Evolutionary conservation across 192 early-diverging fungal genomes (phyloP).

Genomic region (Coemansia sp.): DNA sequence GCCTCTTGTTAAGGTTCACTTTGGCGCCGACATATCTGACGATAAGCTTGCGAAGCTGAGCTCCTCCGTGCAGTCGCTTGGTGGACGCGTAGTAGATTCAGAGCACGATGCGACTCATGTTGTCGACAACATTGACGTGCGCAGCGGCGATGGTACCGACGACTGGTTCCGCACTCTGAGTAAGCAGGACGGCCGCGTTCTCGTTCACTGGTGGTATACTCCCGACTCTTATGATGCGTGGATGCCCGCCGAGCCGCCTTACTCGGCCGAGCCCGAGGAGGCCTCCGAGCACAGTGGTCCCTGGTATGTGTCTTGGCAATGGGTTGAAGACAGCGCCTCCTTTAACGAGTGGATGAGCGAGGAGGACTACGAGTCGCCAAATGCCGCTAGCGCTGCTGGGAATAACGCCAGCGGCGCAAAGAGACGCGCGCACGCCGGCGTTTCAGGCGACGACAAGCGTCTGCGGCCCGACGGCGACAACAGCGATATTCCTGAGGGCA

Average conservation of each 20-base stretch:
- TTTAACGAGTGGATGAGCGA: slow-evolving; percentile 88
- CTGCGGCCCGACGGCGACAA: slow-evolving; percentile 32
- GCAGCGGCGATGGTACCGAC: slow-evolving; percentile 13
- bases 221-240: slow-evolving; percentile 82
- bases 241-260: slow-evolving; percentile 65
- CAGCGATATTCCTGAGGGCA: slow-evolving; percentile 19
- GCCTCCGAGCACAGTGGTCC: slow-evolving; percentile 67
- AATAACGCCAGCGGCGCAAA: slow-evolving; percentile 35
- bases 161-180: slow-evolving; percentile 56
- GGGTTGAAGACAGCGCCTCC: slow-evolving; percentile 73
- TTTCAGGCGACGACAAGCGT: slow-evolving; percentile 42
- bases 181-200: slow-evolving; percentile 57
- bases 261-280: slow-evolving; percentile 62
- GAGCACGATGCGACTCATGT: slow-evolving; percentile 38
- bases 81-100: slow-evolving; percentile 26
- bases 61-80: slow-evolving; percentile 17
- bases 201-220: slow-evolving; percentile 82
- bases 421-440: slow-evolving; percentile 41
- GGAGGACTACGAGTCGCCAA: slow-evolving; percentile 76
- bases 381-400: background rate
- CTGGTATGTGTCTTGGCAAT: slow-evolving; percentile 71
- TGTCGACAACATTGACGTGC: slow-evolving; percentile 21
- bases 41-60: slow-evolving; percentile 20
- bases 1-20: slow-evolving; percentile 29
- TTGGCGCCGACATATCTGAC: slow-evolving; percentile 23